These are phyloP conservation scores for Lophiotrema nucula DNA, from an alignment of 495 filamentous ascomycete species.

Conservation along the genomic window DNA sequence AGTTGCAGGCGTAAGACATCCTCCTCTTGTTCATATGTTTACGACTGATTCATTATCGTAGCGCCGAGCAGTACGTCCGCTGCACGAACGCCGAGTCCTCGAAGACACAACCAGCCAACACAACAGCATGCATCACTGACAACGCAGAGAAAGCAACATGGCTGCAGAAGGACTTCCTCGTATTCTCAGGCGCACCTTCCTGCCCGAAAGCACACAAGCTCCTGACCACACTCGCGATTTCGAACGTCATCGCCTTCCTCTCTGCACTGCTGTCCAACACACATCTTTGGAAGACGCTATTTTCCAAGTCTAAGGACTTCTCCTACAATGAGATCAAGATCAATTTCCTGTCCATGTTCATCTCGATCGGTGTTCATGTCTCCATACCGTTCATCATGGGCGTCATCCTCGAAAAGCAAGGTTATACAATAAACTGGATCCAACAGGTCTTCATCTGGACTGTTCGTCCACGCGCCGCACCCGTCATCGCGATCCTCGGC, in stretches of 20 bases:
- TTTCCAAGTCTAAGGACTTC: background rate
- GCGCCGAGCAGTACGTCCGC: slow-evolving; percentile 6
- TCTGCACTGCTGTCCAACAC: slow-evolving; percentile 11
- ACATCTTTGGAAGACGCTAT: slow-evolving; percentile 2
- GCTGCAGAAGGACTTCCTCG: slow-evolving; percentile 3
- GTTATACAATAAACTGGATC: slow-evolving; percentile 20
- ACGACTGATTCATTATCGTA: background rate
- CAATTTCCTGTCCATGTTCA: slow-evolving; percentile 14
- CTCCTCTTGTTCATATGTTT: background rate
- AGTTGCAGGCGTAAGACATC: slow-evolving; percentile 6
- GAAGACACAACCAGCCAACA: background rate
- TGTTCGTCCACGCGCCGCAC: slow-evolving; percentile 9
- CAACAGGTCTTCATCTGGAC: slow-evolving; percentile 23
- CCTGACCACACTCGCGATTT: background rate
- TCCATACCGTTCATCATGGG: slow-evolving; percentile 21
- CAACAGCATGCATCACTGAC: background rate
- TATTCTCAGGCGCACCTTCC: background rate
- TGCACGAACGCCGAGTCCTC: background rate
- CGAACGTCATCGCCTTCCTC: slow-evolving; percentile 10
- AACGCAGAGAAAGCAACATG: slow-evolving; percentile 11
- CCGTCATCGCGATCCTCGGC: slow-evolving; percentile 15
- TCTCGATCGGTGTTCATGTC: slow-evolving; percentile 12
- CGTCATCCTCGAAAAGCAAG: slow-evolving; percentile 14
- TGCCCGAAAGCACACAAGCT: background rate
- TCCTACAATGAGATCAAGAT: slow-evolving; percentile 4